Evolutionary conservation across 179 eudicot genomes (phyloP), one percentile per base, ranked within the genome.

Genomic region (Amaranthus tricolor): DNA sequence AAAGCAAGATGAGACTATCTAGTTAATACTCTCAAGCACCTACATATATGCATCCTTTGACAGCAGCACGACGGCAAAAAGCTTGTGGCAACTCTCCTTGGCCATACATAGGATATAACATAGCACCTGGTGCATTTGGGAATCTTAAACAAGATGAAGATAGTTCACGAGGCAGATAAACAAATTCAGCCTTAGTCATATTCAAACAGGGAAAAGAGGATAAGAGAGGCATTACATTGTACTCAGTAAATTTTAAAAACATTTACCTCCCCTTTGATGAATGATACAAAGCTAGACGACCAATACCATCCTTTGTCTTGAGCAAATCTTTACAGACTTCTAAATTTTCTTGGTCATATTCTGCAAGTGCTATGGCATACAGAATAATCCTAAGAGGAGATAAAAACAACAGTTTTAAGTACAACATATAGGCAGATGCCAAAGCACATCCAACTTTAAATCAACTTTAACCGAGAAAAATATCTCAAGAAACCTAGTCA

Each of bases 41-140:
- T 90, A 94, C 97, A 86, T 94, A 85, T 70, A 92, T 68, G 85
- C 90, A 92, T 81, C 98, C 98, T 86, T 94, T 94, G 75, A 94
- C 98, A 62, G 98, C 98, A 79, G 98, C 97, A 83, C 94, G 93
- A 10, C 97, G 94, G 68, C 96, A 94, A 77, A 94, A 89, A 49
- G 94, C 93, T 77, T 92, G 98, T 55, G 97, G 86, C 74, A 94
- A 76, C 81, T 94, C 98, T 78, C 98, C 98, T 74, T 89, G 96
- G 74, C 96, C 98, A 82, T 94, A 94, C 78, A 90, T 82, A 68
- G 98, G 96, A 77, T 94, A 94, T 74, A 94, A 73, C 89, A 90
- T 83, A 76, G 97, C 96, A 68, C 97, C 94, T 61, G 69, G 82
- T 66, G 93, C 94, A 82, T 89, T 92, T 66, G 90, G 82, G 79